Base-by-base conservation (phyloP, 805 yeast genomes). In the Kodamaea nitidulidarum region DNA sequence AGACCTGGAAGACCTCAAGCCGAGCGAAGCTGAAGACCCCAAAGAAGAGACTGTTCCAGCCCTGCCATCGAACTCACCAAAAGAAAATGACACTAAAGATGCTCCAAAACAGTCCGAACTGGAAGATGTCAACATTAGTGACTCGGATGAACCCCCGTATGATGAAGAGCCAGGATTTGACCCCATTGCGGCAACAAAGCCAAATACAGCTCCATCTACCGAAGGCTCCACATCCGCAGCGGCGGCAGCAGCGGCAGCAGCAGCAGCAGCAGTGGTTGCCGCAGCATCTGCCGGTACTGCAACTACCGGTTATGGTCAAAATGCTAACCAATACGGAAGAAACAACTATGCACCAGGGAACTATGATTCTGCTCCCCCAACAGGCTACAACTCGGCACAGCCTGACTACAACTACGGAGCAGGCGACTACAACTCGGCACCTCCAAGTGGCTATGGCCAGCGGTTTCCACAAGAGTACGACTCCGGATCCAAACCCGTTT, bases 401-500 rank as follows among this genome's bases (percentile, higher is more conserved):
- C 20, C 31, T 5, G 31, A 15, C 9, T 28, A 12, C 16, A 4
- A 28, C 11, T 28, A 28, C 16, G 16, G 12, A 7, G 10, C 7
- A 7, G 17, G 17, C 9, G 15, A 28, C 5, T 28, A 12, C 31
- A 28, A 30, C 12, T 30, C 32, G n/a, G 32, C 32, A 3, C 32
- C 32, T n/a, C 21, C 32, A 15, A 30, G 32, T 16, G 32, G 32
- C 4, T 30, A 30, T 21, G 31, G 31, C 16, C 31, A 32, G 20
- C 24, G 15, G 25, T 20, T 4, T 12, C 3, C 33, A 10, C 36
- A 12, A 20, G 41, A 33, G 16, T 30, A 33, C n/a, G 25, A 21
- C 15, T 20, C 32, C 9, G n/a, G 21, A 15, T 32, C 40, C 9
- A 60, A 61, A 39, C 71, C 72, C 2, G 63, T 61, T 8, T 62